Base-by-base conservation (phyloP, 164 flowering plant species). In the grape (Vitis vinifera) region DNA sequence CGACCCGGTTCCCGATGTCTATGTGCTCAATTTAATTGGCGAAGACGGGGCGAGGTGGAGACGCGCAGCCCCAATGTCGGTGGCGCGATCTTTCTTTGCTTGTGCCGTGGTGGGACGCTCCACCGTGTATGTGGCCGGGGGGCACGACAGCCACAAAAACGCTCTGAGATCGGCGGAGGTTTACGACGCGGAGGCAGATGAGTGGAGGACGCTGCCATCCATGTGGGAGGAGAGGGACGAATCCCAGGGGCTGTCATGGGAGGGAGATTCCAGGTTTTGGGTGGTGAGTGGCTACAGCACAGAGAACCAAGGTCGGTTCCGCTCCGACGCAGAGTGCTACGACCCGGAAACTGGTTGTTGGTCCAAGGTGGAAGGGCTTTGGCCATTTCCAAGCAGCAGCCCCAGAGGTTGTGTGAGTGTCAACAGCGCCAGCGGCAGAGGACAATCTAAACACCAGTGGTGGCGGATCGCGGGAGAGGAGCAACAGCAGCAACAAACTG, bases 201-300 rank as follows among this genome's bases (percentile, higher is more conserved):
- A 70, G 68, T 77, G 79, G 79, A 47, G 51, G 59, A n/a, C 56
- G 9, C 63, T 77, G 5, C 73, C 76, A 10, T 53, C 19, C 5
- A 73, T 77, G 73, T 47, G 51, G 5, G 73, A 72, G 62, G 79
- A 77, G 67, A 60, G 76, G 16, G 77, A 77, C 72, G 80, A 77
- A 67, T 69, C 44, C 44, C 71, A 75, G 12, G 84, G 84, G 50
- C 10, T 80, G 23, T 16, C 59, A 8, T 47, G 49, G 67, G 71
- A 49, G 4, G 73, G 49, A 23, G 75, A 55, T 70, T 49, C 50
- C 13, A 67, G 72, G 60, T 80, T 81, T 47, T 81, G 75, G 76
- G 84, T 76, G 15, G 62, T 78, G 58, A 78, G 79, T 55, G 81
- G 84, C 3, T 81, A 81, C 71, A 73, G 77, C 7, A 81, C 81